Conservation (phyloP, 306 rosid species). For the Coriaria nepalensis region DNA sequence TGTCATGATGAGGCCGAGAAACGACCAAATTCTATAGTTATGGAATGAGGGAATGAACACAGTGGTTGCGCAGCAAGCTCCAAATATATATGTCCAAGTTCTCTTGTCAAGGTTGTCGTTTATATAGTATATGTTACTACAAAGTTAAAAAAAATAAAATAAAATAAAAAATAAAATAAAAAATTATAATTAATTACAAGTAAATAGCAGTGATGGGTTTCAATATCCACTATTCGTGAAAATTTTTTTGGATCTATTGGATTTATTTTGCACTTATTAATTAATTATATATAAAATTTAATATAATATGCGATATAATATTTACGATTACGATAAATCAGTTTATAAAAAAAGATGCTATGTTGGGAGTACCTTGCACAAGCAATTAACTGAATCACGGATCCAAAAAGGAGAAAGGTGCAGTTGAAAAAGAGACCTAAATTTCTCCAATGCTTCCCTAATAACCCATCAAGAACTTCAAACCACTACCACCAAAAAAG, state of each 20-base stretch:
- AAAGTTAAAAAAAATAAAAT: constrained; percentile 8
- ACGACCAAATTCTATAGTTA: constrained; percentile 93
- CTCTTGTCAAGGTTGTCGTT: constrained; percentile 99
- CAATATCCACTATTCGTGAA: too few relatives aligned
- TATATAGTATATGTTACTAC: constrained; percentile 88
- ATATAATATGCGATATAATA: too few relatives aligned
- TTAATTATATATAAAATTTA: neutral
- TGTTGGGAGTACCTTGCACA: constrained; percentile 66
- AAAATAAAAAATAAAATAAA: neutral
- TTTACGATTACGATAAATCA: too few relatives aligned
- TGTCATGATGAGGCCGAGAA: constrained; percentile 85
- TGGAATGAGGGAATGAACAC: constrained; percentile 95
- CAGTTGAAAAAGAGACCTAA: constrained; percentile 86
- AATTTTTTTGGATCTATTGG: too few relatives aligned
- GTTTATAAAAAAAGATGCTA: too few relatives aligned
- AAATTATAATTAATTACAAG: neutral
- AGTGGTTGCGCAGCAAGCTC: constrained; percentile 96
- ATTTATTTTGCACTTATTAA: neutral
- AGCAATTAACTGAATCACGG: constrained; percentile 92
- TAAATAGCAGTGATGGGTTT: neutral
- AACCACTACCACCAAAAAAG: constrained; percentile 58
- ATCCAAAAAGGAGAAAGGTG: constrained; percentile 95
- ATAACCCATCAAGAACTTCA: constrained; percentile 94
- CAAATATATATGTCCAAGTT: constrained; percentile 96
- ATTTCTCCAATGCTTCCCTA: constrained; percentile 93